These are phyloP conservation scores for Lippia alba DNA, from an alignment of 305 asterid genomes.

Conservation along the genomic window DNA sequence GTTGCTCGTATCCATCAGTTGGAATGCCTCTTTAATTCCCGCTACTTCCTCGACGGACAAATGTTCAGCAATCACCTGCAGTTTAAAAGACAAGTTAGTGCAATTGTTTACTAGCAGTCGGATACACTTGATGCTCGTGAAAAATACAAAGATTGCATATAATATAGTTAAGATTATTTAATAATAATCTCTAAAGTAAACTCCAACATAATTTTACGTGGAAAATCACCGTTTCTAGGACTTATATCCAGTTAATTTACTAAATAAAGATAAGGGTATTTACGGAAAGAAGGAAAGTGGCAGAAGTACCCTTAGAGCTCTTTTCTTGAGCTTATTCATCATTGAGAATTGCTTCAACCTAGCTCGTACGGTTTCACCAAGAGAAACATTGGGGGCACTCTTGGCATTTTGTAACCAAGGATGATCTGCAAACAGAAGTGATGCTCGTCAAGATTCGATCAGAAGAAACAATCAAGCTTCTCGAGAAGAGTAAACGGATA, in stretches of 20 bases:
- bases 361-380: constrained; percentile 70
- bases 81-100: constrained; percentile 10
- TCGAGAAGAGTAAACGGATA: not conserved
- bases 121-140: too few species aligned
- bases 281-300: too few species aligned
- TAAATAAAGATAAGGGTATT: not conserved
- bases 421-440: constrained; percentile 58
- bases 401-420: constrained; percentile 73
- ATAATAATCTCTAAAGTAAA: too few species aligned
- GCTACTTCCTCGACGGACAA: constrained; percentile 71
- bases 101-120: too few species aligned
- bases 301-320: constrained; percentile 59
- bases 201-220: not conserved
- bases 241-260: too few species aligned
- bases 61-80: constrained; percentile 69
- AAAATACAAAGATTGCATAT: too few species aligned
- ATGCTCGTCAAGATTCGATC: constrained; percentile 19
- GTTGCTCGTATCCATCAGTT: constrained; percentile 59
- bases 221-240: not conserved
- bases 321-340: constrained; percentile 75
- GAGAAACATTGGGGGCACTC: constrained; percentile 68
- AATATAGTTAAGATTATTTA: too few species aligned
- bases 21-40: constrained; percentile 61
- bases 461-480: not conserved
- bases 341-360: constrained; percentile 70